Evolutionary conservation across 208 protist species (phyloP), one percentile per base, ranked within the genome.

Genomic region (Balamuthia mandrillaris): DNA sequence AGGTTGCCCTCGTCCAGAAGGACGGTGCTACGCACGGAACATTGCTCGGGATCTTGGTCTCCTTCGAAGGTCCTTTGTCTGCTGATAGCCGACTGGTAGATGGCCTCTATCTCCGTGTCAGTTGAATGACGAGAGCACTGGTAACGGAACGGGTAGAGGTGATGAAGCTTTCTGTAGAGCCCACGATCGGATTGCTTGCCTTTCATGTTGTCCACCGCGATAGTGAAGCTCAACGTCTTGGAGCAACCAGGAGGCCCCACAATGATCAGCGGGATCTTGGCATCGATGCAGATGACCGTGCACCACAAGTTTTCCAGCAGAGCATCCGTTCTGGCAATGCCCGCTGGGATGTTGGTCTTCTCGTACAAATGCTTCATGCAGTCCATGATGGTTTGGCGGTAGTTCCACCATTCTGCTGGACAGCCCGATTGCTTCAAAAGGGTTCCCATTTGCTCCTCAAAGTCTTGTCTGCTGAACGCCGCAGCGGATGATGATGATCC

Each of bases 1-100:
- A 92, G 61, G 47, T 89, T 88, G 14, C 60, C 90, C 68, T 92
- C 90, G 79, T 92, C 89, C 18, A 92, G 54, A 29, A 92, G 85
- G 35, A 91, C 84, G 47, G 45, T 41, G 37, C 78, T 84, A 29
- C 35, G 16, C 39, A 39, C 63, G 75, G 16, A 39, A 45, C 47
- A 21, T 4, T 41, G 41, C 33, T 16, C 54, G 39, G 37, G 29
- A 27, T 49, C 4, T n/a, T 37, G 21, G 37, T n/a, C 29, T n/a
- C 24, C 21, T 33, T 92, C 60, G 49, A 88, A 88, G 6, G 31
- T 82, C 18, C 68, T 35, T 16, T 82, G 81, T 29, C 29, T 68
- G 21, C 60, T 51, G 16, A 56, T 21, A 45, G 58, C 51, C 41
- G 16, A 52, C 39, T 75, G 63, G 12, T 87, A 90, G 21, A 77